Conservation (phyloP, 257 asterid genomes). For the Jacaranda copaia region DNA sequence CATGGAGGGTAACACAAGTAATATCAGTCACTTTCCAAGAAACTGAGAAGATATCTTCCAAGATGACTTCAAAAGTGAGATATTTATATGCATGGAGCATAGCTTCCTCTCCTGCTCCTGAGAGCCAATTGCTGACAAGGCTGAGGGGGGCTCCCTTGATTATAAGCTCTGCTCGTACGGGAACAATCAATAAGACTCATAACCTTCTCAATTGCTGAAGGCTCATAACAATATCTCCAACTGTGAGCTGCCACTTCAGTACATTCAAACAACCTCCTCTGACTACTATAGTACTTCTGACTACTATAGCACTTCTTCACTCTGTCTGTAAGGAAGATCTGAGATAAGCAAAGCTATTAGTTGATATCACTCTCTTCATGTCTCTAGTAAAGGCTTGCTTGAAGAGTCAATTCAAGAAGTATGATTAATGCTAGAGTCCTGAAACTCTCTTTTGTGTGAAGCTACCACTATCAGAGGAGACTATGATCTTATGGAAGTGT, state of each 20-base stretch:
- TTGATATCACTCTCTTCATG: background rate
- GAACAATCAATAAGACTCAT: background rate
- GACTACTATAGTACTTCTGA: background rate
- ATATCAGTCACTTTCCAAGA: background rate
- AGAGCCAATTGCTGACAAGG: too few relatives aligned
- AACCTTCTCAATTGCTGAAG: background rate
- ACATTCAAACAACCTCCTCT: slow-evolving; percentile 6
- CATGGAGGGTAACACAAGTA: too few relatives aligned
- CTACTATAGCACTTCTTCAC: background rate
- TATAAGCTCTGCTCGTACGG: background rate
- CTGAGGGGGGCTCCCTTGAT: too few relatives aligned
- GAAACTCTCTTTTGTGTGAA: background rate
- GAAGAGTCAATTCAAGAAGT: slow-evolving; percentile 13
- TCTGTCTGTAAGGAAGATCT: background rate
- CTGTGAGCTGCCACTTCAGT: too few relatives aligned
- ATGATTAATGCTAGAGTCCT: background rate
- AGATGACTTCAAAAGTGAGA: slow-evolving; percentile 5
- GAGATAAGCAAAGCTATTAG: background rate
- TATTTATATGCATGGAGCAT: too few relatives aligned
- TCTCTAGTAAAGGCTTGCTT: slow-evolving; percentile 14
- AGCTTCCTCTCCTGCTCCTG: too few relatives aligned
- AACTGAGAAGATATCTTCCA: background rate
- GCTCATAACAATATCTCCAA: background rate
- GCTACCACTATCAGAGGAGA: background rate
- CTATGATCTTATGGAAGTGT: background rate